Base-by-base conservation (phyloP, 106 monocot species). In the Dendrobium huoshanense region DNA sequence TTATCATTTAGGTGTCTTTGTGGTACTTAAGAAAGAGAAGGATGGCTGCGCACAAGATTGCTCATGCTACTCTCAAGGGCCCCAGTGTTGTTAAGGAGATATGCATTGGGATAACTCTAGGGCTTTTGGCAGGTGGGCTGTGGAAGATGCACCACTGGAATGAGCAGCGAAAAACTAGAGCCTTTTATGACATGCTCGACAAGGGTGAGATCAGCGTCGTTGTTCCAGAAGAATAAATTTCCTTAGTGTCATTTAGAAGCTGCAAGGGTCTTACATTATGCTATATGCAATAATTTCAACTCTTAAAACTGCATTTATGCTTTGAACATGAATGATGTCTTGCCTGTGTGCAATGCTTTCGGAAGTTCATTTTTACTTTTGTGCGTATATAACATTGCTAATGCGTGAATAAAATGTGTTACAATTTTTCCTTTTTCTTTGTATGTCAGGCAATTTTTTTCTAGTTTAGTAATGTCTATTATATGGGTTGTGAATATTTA, bases 81-180 rank as follows among this genome's bases (percentile, higher is more conserved):
- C 82, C 82, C 1, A 77, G 77, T 41, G 82, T 82, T 40, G 82
- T 82, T 44, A 77, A 82, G 67, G 82, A 77, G 67, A 77, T 77
- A 9, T 77, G 77, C 68, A 77, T 77, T 8, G 82, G 77, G 45
- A 29, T 82, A 37, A 82, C 82, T 15, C 77, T 82, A 41, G 82
- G 82, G 54, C 77, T 82, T 31, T 17, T 82, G 40, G 82, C 82
- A 1, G 82, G 82, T 7, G 68, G 82, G 42, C 61, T 82, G 18
- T 82, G 82, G 82, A 82, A 82, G 82, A 82, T 82, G 82, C 82
- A 77, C 15, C 82, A 82, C 68, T 82, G 82, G 82, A 82, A 82
- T 45, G 82, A 82, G 68, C 82, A 82, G 77, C 65, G 77, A 18
- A 82, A 77, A 45, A 82, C 82, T 29, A 61, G 77, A 29, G 82